These are phyloP conservation scores for Colletotrichum magnum DNA, from an alignment of 2,329 filamentous ascomycete genomes.

Conservation along the genomic window DNA sequence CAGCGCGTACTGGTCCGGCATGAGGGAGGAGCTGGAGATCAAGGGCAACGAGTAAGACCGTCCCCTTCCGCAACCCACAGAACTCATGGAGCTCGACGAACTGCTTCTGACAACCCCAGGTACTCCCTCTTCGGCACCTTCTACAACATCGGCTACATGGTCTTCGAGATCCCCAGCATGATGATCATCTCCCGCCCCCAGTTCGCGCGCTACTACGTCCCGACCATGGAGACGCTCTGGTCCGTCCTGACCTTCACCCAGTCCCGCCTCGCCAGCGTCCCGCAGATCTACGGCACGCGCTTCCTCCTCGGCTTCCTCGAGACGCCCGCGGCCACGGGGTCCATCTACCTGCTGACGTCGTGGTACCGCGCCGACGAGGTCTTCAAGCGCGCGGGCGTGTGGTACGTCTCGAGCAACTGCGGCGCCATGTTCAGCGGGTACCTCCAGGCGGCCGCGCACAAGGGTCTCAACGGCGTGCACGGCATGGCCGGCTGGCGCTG, in stretches of 20 bases:
- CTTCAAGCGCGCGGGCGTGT: slow-evolving; percentile 63
- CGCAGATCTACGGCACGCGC: slow-evolving; percentile 46
- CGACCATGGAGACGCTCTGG: slow-evolving; percentile 41
- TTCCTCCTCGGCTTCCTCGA: slow-evolving; percentile 48
- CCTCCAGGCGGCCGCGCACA: slow-evolving; percentile 64
- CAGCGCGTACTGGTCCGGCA: slow-evolving; percentile 54
- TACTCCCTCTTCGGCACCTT: slow-evolving; percentile 40
- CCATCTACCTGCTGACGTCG: slow-evolving; percentile 47
- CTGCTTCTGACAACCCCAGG: background rate
- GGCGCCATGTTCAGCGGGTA: slow-evolving; percentile 66
- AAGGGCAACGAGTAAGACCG: slow-evolving; percentile 47
- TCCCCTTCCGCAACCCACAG: background rate
- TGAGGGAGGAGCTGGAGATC: slow-evolving; percentile 53
- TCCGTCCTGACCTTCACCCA: slow-evolving; percentile 41
- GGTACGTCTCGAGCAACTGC: slow-evolving; percentile 61
- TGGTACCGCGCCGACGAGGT: slow-evolving; percentile 50
- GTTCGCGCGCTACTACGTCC: slow-evolving; percentile 38
- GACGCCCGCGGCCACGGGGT: slow-evolving; percentile 38
- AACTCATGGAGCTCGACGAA: too few species aligned
- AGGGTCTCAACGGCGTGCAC: slow-evolving; percentile 59
- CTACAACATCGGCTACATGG: slow-evolving; percentile 40
- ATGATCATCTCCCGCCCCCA: slow-evolving; percentile 41
- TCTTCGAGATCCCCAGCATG: slow-evolving; percentile 42
- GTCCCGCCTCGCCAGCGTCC: slow-evolving; percentile 39
- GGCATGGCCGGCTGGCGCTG: slow-evolving; percentile 62